Percentiles rank a stretch among this genome's conserved stretches.
Conservation (phyloP, 768 basidiomycete genomes). For the Tubosaeta brunneosetosa region DNA sequence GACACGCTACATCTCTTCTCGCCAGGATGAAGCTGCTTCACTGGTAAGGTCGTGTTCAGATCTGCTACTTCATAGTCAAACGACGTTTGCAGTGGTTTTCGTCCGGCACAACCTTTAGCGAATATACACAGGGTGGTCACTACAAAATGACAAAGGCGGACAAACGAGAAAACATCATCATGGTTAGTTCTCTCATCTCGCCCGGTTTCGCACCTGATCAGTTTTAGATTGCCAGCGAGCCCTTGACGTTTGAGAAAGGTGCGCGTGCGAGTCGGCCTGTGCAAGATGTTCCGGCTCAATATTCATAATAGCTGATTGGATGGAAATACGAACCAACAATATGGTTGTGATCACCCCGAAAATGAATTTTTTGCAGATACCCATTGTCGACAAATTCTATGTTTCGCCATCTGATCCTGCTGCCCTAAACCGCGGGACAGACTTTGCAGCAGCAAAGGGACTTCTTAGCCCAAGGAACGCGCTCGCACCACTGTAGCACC, state of each 20-base stretch:
- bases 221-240: constrained; percentile 80
- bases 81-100: constrained; percentile 72
- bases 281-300: background rate
- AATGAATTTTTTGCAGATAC: constrained; percentile 92
- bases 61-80: constrained; percentile 3
- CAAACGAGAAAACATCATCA: constrained; percentile 93
- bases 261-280: constrained; percentile 3
- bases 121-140: constrained; percentile 82
- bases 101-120: constrained; percentile 90
- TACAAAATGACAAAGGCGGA: constrained; percentile 96
- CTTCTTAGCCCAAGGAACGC: constrained; percentile 58
- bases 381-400: constrained; percentile 90
- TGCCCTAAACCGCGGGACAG: constrained; percentile 60
- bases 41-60: constrained; percentile 43
- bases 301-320: constrained; percentile 74
- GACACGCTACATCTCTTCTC: constrained; percentile 91
- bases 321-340: constrained; percentile 96
- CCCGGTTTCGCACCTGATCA: constrained; percentile 9
- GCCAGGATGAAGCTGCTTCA: constrained; percentile 88
- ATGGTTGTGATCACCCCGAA: constrained; percentile 94
- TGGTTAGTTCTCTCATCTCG: constrained; percentile 41
- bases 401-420: constrained; percentile 83
- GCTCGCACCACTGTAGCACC: constrained; percentile 13
- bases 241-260: constrained; percentile 95
- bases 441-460: constrained; percentile 88